Evolutionary conservation across 202 grass and related monocot genomes (phyloP).

Genomic region (Digitaria exilis): DNA sequence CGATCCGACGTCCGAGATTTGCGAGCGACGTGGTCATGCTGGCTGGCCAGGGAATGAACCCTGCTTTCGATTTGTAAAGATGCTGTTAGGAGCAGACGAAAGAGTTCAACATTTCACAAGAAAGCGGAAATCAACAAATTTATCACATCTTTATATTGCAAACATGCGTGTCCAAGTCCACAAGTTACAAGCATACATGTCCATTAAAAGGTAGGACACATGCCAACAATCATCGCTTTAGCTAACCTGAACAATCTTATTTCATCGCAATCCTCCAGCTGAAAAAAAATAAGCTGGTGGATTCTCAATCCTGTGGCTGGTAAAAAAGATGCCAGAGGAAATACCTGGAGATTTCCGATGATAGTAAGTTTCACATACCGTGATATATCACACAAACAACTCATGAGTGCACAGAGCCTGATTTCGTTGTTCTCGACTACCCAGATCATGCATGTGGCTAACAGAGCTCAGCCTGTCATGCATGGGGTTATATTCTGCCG

Average conservation of each 20-base stretch:
- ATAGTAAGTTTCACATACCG: constrained; percentile 16
- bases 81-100: neutral
- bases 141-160: constrained; percentile 47
- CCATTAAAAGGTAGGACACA: constrained; percentile 67
- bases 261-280: constrained; percentile 46
- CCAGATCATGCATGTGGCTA: constrained; percentile 52
- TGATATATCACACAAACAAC: constrained; percentile 8
- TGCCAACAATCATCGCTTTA: constrained; percentile 50
- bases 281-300: constrained; percentile 52
- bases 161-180: constrained; percentile 49
- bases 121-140: constrained; percentile 42
- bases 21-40: no score
- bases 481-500: constrained; percentile 66
- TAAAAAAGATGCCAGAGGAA: constrained; percentile 59
- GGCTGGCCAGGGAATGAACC: no score
- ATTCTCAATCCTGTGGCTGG: constrained; percentile 54
- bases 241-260: constrained; percentile 52
- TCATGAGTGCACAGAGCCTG: neutral
- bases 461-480: constrained; percentile 60
- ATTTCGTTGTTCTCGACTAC: constrained; percentile 12
- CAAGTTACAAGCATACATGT: constrained; percentile 50
- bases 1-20: no score
- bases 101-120: neutral
- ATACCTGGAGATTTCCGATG: constrained; percentile 32
- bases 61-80: no score